A percentile compares a stretch with the other conserved stretches of the same genome.
Evolutionary conservation across 2,329 filamentous ascomycete genomes (phyloP).

Genomic region (Pleurostoma richardsiae): DNA sequence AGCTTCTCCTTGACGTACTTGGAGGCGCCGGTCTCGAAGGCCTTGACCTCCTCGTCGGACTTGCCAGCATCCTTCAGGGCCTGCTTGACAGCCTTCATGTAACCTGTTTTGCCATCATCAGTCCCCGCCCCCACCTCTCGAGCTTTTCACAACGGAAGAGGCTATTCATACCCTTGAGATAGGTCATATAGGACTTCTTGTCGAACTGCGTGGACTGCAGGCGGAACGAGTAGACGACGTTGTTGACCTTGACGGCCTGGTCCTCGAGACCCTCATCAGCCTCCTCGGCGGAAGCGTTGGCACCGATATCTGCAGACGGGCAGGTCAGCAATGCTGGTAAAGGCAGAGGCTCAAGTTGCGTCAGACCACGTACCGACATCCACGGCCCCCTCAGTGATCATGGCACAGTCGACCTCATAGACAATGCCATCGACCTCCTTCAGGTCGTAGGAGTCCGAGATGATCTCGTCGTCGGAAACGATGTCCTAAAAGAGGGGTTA

Average conservation of each 20-base stretch:
- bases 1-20: conserved; percentile 78
- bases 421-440: conserved; percentile 74
- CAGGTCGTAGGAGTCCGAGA: conserved; percentile 90
- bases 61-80: conserved; percentile 53
- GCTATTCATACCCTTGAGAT: conserved; percentile 71
- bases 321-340: background rate
- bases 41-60: conserved; percentile 62
- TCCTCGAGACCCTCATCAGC: conserved; percentile 74
- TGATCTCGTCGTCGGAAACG: conserved; percentile 86
- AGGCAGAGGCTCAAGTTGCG: background rate
- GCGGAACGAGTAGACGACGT: conserved; percentile 90
- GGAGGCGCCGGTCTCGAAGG: conserved; percentile 73
- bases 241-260: conserved; percentile 70
- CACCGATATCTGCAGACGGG: conserved; percentile 67
- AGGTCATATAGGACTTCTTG: conserved; percentile 79
- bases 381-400: conserved; percentile 76
- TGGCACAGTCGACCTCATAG: conserved; percentile 89
- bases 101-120: conserved; percentile 38
- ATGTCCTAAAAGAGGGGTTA: conserved; percentile 62
- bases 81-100: conserved; percentile 86
- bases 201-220: conserved; percentile 73
- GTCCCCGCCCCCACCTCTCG: too few species aligned
- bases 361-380: conserved; percentile 58
- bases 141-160: background rate
- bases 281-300: conserved; percentile 95